Percentiles rank a stretch among this genome's conserved stretches.
phyloP scores from a whole-genome alignment of 2,329 filamentous ascomycete species.

The Colletotrichum shisoi region DNA sequence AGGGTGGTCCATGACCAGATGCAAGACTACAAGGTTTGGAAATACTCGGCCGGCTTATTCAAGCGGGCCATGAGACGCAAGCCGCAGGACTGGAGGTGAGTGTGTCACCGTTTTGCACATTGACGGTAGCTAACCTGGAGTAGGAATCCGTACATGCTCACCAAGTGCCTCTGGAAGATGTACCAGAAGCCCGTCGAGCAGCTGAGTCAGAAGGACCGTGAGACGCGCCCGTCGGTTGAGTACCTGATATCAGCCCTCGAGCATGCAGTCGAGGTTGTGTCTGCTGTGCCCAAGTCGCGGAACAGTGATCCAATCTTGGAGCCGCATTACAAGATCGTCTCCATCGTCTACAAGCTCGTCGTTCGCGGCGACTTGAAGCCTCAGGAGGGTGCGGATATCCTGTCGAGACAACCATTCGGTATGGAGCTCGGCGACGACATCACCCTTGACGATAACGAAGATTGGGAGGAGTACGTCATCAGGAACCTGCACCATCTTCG shows the following conservation, averaged over 20 bases:
- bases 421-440: conserved; percentile 58
- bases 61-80: conserved; percentile 63
- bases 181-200: conserved; percentile 58
- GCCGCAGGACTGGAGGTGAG: conserved; percentile 66
- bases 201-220: conserved; percentile 55
- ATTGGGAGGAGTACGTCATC: conserved; percentile 66
- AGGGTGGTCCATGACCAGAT: conserved; percentile 64
- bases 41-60: conserved; percentile 65
- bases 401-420: conserved; percentile 65
- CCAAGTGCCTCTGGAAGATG: conserved; percentile 72
- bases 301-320: conserved; percentile 82
- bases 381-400: conserved; percentile 60
- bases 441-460: conserved; percentile 66
- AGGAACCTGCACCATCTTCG: conserved; percentile 60
- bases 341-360: conserved; percentile 83
- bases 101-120: conserved; percentile 28
- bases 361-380: conserved; percentile 57
- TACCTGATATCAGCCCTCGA: conserved; percentile 60
- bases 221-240: conserved; percentile 50
- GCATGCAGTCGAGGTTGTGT: conserved; percentile 60
- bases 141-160: conserved; percentile 66
- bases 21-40: conserved; percentile 68
- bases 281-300: conserved; percentile 62
- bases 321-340: conserved; percentile 90
- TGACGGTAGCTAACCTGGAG: conserved; percentile 42